Base-by-base conservation (phyloP, 2,329 filamentous ascomycete genomes). In the Ophidiomyces ophidiicola region DNA sequence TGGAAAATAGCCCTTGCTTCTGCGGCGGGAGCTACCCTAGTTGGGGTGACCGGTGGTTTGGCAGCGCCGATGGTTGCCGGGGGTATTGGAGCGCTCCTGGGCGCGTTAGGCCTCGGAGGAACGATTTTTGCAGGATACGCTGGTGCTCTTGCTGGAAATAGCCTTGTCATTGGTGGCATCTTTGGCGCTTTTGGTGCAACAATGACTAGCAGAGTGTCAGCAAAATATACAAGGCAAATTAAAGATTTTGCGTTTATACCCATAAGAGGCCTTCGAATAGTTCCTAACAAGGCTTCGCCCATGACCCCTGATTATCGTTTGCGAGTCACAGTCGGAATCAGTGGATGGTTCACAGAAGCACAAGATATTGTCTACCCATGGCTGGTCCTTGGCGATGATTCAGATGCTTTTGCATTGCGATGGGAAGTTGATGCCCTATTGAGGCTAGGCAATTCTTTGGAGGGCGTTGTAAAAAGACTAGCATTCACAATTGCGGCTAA, bases 121-220 rank as follows among this genome's bases (percentile, higher is more conserved):
- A 78, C 78, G 2, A 77, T 79, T 15, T 80, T 84, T 7, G 84
- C 86, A 14, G 77, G 77, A 1, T 76, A 94, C 38, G 66, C 96
- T 0, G 88, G 87, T 7, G 72, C 78, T 12, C 69, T 94, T 53
- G 81, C 85, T 2, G 79, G 87, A 25, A 90, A 81, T 45, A 75
- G 79, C 4, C 72, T 90, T 11, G 67, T 86, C 29, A 80, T 94
- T 20, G 88, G 87, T 11, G 76, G 81, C 25, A 65, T 96, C 26
- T 94, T 96, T 53, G 90, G 90, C 6, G 83, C 90, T n/a, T 94
- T 92, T 54, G 82, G 82, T 30, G 78, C 80, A 1, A 75, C 79
- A 24, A 87, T 93, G 70, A 82, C 82, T 0, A 76, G 78, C 37
- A 80, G 86, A 56, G 84, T 87, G 69, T 82, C 94, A 70, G 84